phyloP scores from a whole-genome alignment of 2,329 filamentous ascomycete genomes.

The Apiospora kogelbergensis region DNA sequence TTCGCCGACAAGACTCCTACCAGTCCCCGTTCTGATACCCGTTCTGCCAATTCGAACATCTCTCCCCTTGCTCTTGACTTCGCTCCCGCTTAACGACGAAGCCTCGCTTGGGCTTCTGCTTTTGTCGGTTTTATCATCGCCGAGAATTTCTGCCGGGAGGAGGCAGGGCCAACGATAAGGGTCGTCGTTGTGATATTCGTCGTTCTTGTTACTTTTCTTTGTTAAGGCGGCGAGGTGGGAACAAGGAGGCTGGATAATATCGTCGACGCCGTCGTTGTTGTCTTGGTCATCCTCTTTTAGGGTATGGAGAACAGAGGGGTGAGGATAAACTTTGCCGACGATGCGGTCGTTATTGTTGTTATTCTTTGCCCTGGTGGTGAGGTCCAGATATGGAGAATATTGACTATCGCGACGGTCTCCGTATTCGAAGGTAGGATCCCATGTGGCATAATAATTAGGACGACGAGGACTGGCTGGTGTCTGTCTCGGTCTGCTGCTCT shows the following conservation, averaged over 20 bases:
- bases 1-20: no score
- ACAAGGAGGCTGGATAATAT: no score
- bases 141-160: no score
- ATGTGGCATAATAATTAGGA: background rate
- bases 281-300: background rate
- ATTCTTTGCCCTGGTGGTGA: background rate
- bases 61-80: background rate
- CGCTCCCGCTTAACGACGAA: background rate
- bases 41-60: no score
- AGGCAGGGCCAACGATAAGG: no score
- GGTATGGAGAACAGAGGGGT: background rate
- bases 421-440: no score
- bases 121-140: background rate
- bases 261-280: background rate
- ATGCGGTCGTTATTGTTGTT: background rate
- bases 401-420: background rate
- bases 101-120: background rate
- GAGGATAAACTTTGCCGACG: no score
- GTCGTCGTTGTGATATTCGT: no score
- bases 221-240: no score
- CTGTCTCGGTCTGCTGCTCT: no score
- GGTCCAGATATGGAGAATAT: background rate
- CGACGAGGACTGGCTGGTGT: background rate
- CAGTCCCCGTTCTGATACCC: no score
- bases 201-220: no score